These are phyloP conservation scores for Xylaria longipes DNA, from an alignment of 495 filamentous ascomycete species.

Conservation along the genomic window DNA sequence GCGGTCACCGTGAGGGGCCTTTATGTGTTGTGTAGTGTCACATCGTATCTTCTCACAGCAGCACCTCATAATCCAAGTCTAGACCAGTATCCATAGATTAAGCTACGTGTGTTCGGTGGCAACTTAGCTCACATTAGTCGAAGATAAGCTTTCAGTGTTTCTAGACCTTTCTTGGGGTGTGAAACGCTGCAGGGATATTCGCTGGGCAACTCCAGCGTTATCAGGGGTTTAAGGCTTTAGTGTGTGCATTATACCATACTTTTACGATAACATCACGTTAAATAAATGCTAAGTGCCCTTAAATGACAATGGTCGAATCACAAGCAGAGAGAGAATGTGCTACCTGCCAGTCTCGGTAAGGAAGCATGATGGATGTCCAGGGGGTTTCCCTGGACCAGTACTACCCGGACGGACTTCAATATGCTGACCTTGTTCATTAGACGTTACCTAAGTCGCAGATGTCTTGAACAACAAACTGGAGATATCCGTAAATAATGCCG, in stretches of 20 bases:
- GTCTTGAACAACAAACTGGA: not conserved
- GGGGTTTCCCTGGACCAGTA: not conserved
- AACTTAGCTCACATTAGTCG: slow-evolving; percentile 3
- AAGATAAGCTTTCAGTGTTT: slow-evolving; percentile 7
- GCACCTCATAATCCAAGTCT: not conserved
- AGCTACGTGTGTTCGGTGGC: not conserved
- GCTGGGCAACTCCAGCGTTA: not conserved
- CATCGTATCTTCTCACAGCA: too few species aligned
- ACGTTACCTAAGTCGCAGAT: not conserved
- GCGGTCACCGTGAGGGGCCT: too few species aligned
- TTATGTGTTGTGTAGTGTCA: too few species aligned
- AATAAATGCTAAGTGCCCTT: not conserved
- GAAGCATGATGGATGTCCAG: not conserved
- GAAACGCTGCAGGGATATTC: not conserved
- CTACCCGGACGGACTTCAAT: not conserved
- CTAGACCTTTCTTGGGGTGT: not conserved
- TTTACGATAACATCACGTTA: not conserved
- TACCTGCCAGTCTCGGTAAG: not conserved
- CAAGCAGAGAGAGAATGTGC: not conserved
- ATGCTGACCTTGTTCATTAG: not conserved
- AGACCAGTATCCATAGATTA: not conserved
- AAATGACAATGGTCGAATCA: not conserved
- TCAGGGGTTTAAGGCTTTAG: not conserved
- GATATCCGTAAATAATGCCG: not conserved
- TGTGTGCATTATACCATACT: not conserved